phyloP scores from a whole-genome alignment of 345 rosid genomes.

The Pistacia vera region DNA sequence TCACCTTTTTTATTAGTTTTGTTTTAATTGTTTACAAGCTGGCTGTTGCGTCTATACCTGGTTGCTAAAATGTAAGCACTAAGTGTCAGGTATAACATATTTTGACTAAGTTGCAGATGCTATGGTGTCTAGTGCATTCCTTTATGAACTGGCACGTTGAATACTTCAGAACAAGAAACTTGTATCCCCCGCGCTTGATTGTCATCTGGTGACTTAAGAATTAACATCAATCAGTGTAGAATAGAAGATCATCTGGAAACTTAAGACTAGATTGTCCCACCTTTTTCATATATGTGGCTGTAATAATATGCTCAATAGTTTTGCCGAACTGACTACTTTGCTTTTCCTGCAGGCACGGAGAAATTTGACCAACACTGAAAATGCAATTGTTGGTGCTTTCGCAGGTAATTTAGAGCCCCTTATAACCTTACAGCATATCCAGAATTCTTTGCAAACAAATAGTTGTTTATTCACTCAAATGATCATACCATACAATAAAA shows the following conservation, averaged over 20 bases:
- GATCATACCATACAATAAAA: neutral
- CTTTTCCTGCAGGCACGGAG: constrained; percentile 58
- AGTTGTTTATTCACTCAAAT: neutral
- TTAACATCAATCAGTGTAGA: neutral
- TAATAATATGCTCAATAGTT: neutral
- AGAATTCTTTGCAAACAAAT: neutral
- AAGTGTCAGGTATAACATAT: neutral
- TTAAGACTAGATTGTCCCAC: neutral
- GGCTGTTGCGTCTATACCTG: neutral
- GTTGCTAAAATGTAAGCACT: neutral
- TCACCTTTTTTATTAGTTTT: too few species aligned
- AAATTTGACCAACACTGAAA: constrained; percentile 82
- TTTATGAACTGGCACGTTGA: neutral
- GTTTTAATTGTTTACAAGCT: neutral
- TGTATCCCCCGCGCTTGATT: neutral
- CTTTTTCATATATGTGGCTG: neutral
- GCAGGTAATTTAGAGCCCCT: constrained; percentile 49
- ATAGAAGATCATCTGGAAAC: neutral
- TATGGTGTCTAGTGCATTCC: neutral
- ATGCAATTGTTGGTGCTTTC: constrained; percentile 84
- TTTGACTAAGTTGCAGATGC: neutral
- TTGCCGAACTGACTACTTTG: neutral
- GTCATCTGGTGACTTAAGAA: neutral
- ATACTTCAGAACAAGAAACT: neutral
- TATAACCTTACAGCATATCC: neutral